phyloP scores from a whole-genome alignment of 306 rosid genomes.

The Cicer judaicum region DNA sequence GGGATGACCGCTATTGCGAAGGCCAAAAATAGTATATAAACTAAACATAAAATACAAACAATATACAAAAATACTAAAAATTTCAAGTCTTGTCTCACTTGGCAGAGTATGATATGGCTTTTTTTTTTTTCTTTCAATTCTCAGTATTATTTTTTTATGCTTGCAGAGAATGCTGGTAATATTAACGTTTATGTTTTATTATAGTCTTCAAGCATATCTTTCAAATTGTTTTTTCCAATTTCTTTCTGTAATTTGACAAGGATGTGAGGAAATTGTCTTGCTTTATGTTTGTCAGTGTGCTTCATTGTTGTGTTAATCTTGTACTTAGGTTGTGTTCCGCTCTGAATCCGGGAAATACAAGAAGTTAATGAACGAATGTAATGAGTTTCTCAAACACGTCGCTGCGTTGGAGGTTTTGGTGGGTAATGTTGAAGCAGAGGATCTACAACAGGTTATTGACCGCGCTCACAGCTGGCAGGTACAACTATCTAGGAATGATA shows the following conservation, averaged over 20 bases:
- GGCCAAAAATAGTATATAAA: no score
- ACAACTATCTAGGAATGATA: constrained; percentile 14
- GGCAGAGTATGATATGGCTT: background rate
- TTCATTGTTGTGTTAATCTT: constrained; percentile 19
- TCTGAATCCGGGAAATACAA: constrained; percentile 69
- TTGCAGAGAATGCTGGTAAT: background rate
- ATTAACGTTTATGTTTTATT: background rate
- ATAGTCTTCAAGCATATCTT: background rate
- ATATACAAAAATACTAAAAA: no score
- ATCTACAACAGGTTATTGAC: constrained; percentile 53
- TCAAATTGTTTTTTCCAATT: background rate
- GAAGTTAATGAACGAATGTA: constrained; percentile 69
- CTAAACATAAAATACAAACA: no score
- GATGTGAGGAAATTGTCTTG: background rate
- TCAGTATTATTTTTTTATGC: constrained; percentile 1
- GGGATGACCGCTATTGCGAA: no score
- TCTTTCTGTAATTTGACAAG: background rate
- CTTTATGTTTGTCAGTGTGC: background rate
- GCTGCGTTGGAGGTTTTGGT: constrained; percentile 51
- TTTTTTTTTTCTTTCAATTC: background rate
- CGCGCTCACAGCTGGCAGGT: constrained; percentile 80
- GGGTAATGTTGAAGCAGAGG: constrained; percentile 50
- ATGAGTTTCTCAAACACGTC: constrained; percentile 62
- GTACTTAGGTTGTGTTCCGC: constrained; percentile 73
- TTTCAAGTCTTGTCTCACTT: background rate